Base-by-base conservation (phyloP, 2,329 filamentous ascomycete species). In the Scolecobasidium constrictum region DNA sequence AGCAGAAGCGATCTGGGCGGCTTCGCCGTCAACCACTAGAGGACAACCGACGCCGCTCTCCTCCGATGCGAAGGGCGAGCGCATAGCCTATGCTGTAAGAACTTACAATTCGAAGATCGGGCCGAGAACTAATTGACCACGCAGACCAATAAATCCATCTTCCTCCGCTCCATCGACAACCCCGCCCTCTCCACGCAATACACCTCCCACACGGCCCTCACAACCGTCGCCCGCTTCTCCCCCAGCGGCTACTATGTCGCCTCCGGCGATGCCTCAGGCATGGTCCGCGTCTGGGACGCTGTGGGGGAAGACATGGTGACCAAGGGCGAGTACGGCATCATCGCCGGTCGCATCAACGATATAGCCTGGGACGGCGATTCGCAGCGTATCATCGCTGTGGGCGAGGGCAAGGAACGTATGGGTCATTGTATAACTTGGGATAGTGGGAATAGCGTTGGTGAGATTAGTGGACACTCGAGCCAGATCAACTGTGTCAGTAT, bases 341-440 rank as follows among this genome's bases (percentile, higher is more conserved):
- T 96, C 56, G 87, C 85, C 23, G 92, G 92, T 11, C 82, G 86
- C 42, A 90, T 98, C 65, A 94, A 94, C 59, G 92, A 98, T 60
- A 78, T 98, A 50, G 90, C 87, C 1, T 98, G 92, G 88, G 92
- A 96, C 56, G 90, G 88, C 45, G 92, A 98, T 64, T 94, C 85
- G 47, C 88, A 95, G 68, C 82, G 92, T 39, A 82, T 98, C 57
- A 95, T 96, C 55, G 92, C 90, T 3, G 90, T 98, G 4, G 92
- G 92, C 35, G 85, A 96, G 53, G 92, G 92, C 40, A 88, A 90
- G 57, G 87, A 96, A 66, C 77, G 86, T 44, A 95, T 86, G 59
- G 90, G 90, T 12, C 85, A 90, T 61, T 94, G 86, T 68, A 87
- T 96, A 59, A 95, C 86, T 20, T 86, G 85, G 52, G 92, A 96